phyloP scores from a whole-genome alignment of 768 basidiomycete genomes.

The Cystobasidiopsis lactophilus region DNA sequence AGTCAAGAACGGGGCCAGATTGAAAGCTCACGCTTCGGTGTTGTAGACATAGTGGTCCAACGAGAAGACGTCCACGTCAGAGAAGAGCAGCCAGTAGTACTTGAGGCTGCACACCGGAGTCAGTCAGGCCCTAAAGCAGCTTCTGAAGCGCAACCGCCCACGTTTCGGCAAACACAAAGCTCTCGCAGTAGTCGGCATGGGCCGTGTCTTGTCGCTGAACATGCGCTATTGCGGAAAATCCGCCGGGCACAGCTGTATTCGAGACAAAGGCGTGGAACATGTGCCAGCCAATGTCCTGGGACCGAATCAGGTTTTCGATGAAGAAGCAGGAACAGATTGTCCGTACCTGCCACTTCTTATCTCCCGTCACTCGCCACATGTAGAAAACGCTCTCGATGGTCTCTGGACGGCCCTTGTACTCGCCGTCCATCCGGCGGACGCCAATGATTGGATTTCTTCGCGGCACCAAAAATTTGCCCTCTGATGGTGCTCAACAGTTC shows the following conservation, averaged over 20 bases:
- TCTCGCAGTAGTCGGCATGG: conserved; percentile 21
- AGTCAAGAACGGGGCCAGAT: no score
- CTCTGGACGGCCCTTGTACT: conserved; percentile 27
- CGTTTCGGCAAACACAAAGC: conserved; percentile 27
- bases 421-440: conserved; percentile 17
- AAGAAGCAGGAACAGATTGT: background rate
- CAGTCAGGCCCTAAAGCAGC: background rate
- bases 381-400: conserved; percentile 27
- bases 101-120: conserved; percentile 2
- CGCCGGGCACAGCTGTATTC: conserved; percentile 9
- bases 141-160: background rate
- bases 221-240: conserved; percentile 23
- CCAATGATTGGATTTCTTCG: conserved; percentile 15
- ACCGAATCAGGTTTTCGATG: background rate
- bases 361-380: conserved; percentile 27
- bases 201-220: conserved; percentile 16
- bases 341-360: conserved; percentile 27
- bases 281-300: conserved; percentile 27
- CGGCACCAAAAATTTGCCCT: background rate
- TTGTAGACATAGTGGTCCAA: conserved; percentile 32
- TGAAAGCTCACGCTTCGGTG: conserved; percentile 36
- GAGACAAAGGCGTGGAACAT: conserved; percentile 28
- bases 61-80: conserved; percentile 37
- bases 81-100: conserved; percentile 27
- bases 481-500: no score